Conservation (phyloP, 805 yeast genomes). For the Candida qinlingensis region DNA sequence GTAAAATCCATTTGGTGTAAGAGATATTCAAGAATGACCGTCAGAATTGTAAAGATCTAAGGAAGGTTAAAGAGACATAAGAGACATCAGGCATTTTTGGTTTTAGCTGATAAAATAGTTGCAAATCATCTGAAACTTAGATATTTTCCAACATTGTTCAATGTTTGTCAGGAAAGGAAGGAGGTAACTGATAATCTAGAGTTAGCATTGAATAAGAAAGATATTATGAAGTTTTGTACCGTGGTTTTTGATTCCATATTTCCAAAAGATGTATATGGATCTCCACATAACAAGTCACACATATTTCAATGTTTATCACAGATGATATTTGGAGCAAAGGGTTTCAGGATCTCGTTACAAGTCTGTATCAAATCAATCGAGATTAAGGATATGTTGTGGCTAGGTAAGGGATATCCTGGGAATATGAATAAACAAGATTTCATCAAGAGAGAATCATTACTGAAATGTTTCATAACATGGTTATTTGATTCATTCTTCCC, state of each 20-base stretch:
- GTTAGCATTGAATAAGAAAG: conserved; percentile 25
- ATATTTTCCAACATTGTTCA: conserved; percentile 34
- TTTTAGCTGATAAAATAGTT: conserved; percentile 17
- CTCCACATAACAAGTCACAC: conserved; percentile 38
- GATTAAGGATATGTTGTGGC: conserved; percentile 50
- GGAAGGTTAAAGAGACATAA: conserved; percentile 23
- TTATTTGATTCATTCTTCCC: conserved; percentile 42
- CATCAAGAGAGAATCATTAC: conserved; percentile 29
- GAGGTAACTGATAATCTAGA: conserved; percentile 27
- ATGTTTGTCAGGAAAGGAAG: conserved; percentile 26
- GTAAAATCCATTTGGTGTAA: conserved; percentile 1
- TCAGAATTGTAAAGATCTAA: conserved; percentile 12
- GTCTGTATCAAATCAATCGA: conserved; percentile 32
- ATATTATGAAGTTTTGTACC: conserved; percentile 39
- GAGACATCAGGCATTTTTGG: conserved; percentile 18
- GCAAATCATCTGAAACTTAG: conserved; percentile 30
- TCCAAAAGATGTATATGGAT: conserved; percentile 51
- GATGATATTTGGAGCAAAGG: conserved; percentile 33
- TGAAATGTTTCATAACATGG: conserved; percentile 52
- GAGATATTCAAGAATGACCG: conserved; percentile 11
- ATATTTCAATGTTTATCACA: conserved; percentile 33
- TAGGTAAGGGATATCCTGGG: conserved; percentile 29
- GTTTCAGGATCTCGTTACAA: conserved; percentile 30
- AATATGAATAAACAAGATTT: conserved; percentile 39
- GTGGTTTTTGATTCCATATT: conserved; percentile 41